Evolutionary conservation across 2,329 filamentous ascomycete species (phyloP).

Genomic region (Scedosporium dehoogii): DNA sequence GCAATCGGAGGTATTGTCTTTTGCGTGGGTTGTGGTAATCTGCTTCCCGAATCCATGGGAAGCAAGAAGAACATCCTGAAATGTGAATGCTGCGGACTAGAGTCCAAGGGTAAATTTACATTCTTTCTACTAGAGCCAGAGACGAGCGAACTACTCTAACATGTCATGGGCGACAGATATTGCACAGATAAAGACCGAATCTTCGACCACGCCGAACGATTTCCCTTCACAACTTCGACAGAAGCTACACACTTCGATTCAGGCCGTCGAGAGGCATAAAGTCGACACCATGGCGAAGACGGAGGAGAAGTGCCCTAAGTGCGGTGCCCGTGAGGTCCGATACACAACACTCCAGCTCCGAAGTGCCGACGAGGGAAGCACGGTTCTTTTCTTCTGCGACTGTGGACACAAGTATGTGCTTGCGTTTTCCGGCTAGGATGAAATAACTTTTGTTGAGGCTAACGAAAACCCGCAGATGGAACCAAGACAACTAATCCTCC

Average conservation of each 20-base stretch:
- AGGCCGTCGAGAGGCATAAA: constrained; percentile 69
- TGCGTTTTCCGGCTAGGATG: constrained; percentile 1
- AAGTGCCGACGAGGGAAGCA: constrained; percentile 90
- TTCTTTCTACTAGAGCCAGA: not conserved
- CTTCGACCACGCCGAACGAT: constrained; percentile 75
- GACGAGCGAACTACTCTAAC: not conserved
- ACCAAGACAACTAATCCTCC: constrained; percentile 45
- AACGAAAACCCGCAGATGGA: constrained; percentile 30
- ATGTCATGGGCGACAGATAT: constrained; percentile 42
- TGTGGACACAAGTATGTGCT: constrained; percentile 69
- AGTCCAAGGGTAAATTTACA: constrained; percentile 61
- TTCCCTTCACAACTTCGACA: constrained; percentile 86
- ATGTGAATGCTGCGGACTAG: constrained; percentile 78
- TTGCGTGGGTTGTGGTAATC: constrained; percentile 85
- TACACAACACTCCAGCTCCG: constrained; percentile 80
- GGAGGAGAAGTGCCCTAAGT: constrained; percentile 66
- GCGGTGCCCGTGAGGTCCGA: constrained; percentile 71
- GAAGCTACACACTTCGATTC: constrained; percentile 73
- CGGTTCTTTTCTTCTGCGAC: constrained; percentile 81
- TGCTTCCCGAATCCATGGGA: constrained; percentile 72
- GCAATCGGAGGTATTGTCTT: constrained; percentile 87
- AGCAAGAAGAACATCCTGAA: constrained; percentile 64
- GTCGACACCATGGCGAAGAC: constrained; percentile 62
- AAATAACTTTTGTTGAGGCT: constrained; percentile 12
- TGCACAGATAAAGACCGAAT: constrained; percentile 65